A percentile compares a stretch with the other conserved stretches of the same genome.
Evolutionary conservation across 306 rosid genomes (phyloP).

Genomic region (Sechiopsis laciniata): DNA sequence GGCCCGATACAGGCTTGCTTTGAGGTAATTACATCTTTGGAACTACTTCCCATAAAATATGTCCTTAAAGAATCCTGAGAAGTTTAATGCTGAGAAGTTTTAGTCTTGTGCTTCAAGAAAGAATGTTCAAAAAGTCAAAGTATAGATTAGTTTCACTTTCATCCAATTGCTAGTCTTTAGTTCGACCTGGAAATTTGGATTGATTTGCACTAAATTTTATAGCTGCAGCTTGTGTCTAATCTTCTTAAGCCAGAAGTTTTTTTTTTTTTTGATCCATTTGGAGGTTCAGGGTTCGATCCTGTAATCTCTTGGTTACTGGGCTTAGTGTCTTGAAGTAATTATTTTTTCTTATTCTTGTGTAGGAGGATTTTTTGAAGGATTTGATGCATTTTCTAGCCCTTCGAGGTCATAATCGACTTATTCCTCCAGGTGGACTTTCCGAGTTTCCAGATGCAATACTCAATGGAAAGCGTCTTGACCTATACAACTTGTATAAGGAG

Average conservation of each 20-base stretch:
- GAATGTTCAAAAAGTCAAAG: background rate
- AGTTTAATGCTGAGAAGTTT: background rate
- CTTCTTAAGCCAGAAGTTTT: background rate
- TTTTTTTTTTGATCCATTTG: too few relatives aligned
- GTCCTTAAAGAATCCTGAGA: background rate
- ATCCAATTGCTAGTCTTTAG: background rate
- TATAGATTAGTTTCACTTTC: background rate
- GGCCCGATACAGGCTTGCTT: slow-evolving; percentile 67
- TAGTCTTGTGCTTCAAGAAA: background rate
- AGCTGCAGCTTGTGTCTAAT: background rate
- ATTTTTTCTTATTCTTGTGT: slow-evolving; percentile 10
- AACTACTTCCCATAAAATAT: background rate
- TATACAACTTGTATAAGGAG: slow-evolving; percentile 96
- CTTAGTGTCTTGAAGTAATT: background rate
- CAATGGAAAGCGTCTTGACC: slow-evolving; percentile 95
- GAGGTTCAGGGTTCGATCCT: too few relatives aligned
- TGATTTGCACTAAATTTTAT: background rate
- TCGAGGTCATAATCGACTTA: slow-evolving; percentile 79
- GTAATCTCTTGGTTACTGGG: too few relatives aligned
- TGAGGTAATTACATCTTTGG: slow-evolving; percentile 55
- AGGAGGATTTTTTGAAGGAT: slow-evolving; percentile 97
- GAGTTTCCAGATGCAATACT: slow-evolving; percentile 99
- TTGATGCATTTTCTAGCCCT: slow-evolving; percentile 87
- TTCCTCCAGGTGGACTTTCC: slow-evolving; percentile 82
- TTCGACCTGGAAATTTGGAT: background rate